Percentiles rank a stretch among this genome's conserved stretches.
Conservation (phyloP, 139 green algal genomes). For the Coccomyxa sp. region DNA sequence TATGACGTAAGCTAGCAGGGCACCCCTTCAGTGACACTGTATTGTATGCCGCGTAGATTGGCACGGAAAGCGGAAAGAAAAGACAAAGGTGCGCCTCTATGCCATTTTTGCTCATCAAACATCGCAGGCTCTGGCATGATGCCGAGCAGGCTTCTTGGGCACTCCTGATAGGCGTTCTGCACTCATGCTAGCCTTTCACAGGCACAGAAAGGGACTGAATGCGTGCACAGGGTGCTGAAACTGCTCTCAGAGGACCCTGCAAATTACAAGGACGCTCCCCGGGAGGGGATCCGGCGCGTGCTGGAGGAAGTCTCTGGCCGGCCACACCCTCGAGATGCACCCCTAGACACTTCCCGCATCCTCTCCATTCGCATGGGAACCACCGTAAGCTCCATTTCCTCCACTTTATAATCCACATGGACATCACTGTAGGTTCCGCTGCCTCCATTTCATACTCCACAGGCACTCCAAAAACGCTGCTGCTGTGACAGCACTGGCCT, state of each 20-base stretch:
- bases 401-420: neutral
- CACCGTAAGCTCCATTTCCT: constrained; percentile 37
- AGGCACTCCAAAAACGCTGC: too few species aligned
- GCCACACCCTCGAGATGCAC: constrained; percentile 44
- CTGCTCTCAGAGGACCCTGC: constrained; percentile 91
- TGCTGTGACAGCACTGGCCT: too few species aligned
- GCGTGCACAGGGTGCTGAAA: constrained; percentile 65
- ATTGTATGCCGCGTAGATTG: constrained; percentile 12
- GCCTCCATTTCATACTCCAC: too few species aligned
- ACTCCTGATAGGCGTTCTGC: neutral
- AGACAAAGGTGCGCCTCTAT: constrained; percentile 10
- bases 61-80: neutral
- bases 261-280: constrained; percentile 91
- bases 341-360: constrained; percentile 79
- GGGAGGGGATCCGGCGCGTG: constrained; percentile 91
- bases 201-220: too few species aligned
- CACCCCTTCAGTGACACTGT: neutral
- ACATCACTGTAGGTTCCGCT: neutral
- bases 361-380: constrained; percentile 90
- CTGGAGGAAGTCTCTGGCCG: constrained; percentile 78
- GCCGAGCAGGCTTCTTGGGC: neutral
- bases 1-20: neutral
- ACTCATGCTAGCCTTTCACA: neutral
- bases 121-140: neutral
- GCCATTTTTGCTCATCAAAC: neutral